Base-by-base conservation (phyloP, 345 rosid species). In the Populus nigra region DNA sequence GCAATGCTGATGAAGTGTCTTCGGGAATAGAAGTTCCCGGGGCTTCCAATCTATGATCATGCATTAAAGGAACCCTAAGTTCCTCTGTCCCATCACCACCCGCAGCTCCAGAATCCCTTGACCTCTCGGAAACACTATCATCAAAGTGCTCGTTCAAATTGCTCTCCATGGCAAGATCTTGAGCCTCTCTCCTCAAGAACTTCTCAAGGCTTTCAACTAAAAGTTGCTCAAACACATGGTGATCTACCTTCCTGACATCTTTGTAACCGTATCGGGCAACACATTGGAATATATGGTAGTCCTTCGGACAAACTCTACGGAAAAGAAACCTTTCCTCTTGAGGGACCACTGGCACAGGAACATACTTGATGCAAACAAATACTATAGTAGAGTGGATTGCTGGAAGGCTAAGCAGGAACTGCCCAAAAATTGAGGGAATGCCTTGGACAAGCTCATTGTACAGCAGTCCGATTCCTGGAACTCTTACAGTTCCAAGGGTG, bases 401-500 rank as follows among this genome's bases (percentile, higher is more conserved):
- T 3, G 98, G 99, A 29, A 96, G 93, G 82, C 84, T 88, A 50
- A 92, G 84, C 78, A 96, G 85, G 85, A 91, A 96, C 88, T 93
- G 96, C 72, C 94, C 97, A 0, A 96, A 89, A 67, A 91, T 90
- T 4, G 98, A 92, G 31, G 99, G 99, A 77, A 96, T 79, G 45
- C 99, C 99, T 22, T 90, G 91, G 77, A 90, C 98, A 70, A 96
- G 97, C 85, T 96, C 98, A 25, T 90, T 93, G 81, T 93, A 96
- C 9, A 92, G 82, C 74, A 96, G 77, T 71, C 98, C 99, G 22
- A 96, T 90, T 45, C 99, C 99, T 0, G 99, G 98, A 33, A 89
- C 87, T 65, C 99, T 83, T 57, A 88, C 88, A 1, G 99, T 96
- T 23, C 98, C 99, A 0, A 96, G 91, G 72, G 88, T 86, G 72